These are phyloP conservation scores for Rhododendron kiyosumense DNA, from an alignment of 148 eudicot genomes.

Conservation along the genomic window DNA sequence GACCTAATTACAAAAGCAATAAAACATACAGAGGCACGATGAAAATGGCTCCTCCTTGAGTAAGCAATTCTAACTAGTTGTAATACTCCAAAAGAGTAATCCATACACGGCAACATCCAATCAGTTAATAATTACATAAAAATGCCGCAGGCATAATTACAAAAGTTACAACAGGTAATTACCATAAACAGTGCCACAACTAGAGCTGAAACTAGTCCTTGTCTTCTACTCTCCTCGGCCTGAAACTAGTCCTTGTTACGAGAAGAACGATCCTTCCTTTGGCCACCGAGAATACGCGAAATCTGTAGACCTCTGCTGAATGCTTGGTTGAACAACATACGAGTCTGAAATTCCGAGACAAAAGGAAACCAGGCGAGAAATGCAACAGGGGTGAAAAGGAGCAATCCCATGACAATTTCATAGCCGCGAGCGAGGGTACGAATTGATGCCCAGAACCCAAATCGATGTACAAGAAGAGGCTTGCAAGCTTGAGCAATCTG, in stretches of 20 bases:
- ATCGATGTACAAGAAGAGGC: slow-evolving; percentile 34
- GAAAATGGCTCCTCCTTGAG: background rate
- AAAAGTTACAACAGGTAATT: background rate
- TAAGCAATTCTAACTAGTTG: background rate
- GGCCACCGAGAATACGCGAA: slow-evolving; percentile 82
- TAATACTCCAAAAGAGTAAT: background rate
- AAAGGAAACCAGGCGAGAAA: slow-evolving; percentile 89
- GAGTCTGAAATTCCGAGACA: slow-evolving; percentile 76
- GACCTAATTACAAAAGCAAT: background rate
- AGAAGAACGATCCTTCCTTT: slow-evolving; percentile 63
- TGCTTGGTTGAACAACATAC: slow-evolving; percentile 84
- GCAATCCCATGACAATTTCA: slow-evolving; percentile 71
- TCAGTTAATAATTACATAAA: background rate
- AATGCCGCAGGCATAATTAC: background rate
- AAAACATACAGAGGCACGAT: background rate
- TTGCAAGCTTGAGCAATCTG: slow-evolving; percentile 78
- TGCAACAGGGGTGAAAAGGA: slow-evolving; percentile 79
- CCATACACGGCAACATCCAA: background rate
- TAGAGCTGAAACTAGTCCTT: slow-evolving; percentile 27
- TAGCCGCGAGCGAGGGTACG: slow-evolving; percentile 72
- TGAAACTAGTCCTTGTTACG: slow-evolving; percentile 51
- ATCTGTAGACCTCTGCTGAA: slow-evolving; percentile 88
- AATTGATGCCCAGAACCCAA: slow-evolving; percentile 70
- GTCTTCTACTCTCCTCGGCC: slow-evolving; percentile 15
- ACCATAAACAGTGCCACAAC: background rate